Conservation (phyloP, 345 rosid species). For the Noccaea bulbosa region DNA sequence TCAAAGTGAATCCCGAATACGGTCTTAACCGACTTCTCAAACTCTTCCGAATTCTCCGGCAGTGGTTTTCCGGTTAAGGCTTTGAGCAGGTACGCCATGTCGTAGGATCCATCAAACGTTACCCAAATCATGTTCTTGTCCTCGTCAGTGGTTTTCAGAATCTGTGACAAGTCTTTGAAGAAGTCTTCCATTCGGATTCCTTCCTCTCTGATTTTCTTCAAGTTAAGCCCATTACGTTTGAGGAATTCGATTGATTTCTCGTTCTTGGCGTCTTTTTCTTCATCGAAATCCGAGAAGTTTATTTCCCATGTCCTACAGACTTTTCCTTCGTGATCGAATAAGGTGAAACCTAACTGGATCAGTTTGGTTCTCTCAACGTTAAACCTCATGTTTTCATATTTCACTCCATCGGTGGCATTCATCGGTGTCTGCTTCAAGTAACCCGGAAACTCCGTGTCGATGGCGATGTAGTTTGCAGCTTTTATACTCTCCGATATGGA, state of each 20-base stretch:
- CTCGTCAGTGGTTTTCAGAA: neutral
- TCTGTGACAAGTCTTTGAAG: neutral
- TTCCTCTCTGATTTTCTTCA: slow-evolving; percentile 14
- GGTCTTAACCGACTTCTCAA: neutral
- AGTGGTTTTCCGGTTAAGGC: neutral
- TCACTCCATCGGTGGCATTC: neutral
- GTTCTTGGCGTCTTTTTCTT: neutral
- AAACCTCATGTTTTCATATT: neutral
- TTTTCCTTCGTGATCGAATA: neutral
- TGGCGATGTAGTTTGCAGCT: neutral
- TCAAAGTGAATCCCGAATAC: neutral
- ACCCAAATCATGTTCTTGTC: slow-evolving; percentile 13
- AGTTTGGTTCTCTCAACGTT: slow-evolving; percentile 22
- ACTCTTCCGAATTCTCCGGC: neutral
- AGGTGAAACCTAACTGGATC: slow-evolving; percentile 15
- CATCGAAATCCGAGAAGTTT: slow-evolving; percentile 20
- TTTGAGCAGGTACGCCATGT: slow-evolving; percentile 7
- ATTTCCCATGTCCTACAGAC: neutral
- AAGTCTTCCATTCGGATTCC: neutral
- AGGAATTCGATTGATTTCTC: slow-evolving; percentile 15
- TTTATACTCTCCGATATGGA: neutral
- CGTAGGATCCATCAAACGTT: slow-evolving; percentile 19
- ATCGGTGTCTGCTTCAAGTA: neutral
- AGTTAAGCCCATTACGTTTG: slow-evolving; percentile 4
- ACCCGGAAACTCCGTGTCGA: slow-evolving; percentile 27